These are phyloP conservation scores for Fusarium cyanostomum DNA, from an alignment of 2,329 filamentous ascomycete genomes.

Conservation along the genomic window DNA sequence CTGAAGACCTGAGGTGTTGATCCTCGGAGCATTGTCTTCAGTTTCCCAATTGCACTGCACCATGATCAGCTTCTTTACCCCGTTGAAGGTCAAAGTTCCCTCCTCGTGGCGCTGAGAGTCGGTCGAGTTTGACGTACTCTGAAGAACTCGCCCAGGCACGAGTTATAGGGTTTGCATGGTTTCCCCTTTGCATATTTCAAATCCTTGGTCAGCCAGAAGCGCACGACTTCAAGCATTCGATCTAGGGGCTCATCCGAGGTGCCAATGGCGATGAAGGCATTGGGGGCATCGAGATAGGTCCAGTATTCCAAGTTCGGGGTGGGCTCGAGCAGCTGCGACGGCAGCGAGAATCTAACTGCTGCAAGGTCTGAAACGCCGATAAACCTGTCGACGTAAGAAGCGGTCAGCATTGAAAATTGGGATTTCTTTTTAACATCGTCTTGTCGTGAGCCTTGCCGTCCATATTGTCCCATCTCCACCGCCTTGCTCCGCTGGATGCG, in stretches of 20 bases:
- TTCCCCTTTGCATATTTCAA: conserved; percentile 98
- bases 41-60: conserved; percentile 93
- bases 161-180: conserved; percentile 99
- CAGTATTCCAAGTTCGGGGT: conserved; percentile 98
- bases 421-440: conserved; percentile 5
- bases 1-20: conserved; percentile 60
- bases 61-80: conserved; percentile 24
- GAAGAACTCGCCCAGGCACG: conserved; percentile 96
- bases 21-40: conserved; percentile 76
- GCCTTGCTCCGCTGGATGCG: conserved; percentile 21
- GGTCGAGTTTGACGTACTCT: conserved; percentile 66
- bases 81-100: not conserved
- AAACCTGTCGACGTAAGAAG: conserved; percentile 68
- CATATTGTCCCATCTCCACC: conserved; percentile 17
- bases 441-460: conserved; percentile 8
- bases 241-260: conserved; percentile 91
- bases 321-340: conserved; percentile 93
- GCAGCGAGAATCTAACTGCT: conserved; percentile 93
- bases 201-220: conserved; percentile 99
- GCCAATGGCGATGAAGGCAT: conserved; percentile 84
- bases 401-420: conserved; percentile 41
- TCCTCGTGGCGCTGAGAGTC: not conserved
- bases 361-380: conserved; percentile 97
- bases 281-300: conserved; percentile 96
- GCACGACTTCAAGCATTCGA: conserved; percentile 91